These are phyloP conservation scores for Antitrichia curtipendula DNA, from an alignment of 225 moss, liverwort and hornwort genomes.

Conservation along the genomic window DNA sequence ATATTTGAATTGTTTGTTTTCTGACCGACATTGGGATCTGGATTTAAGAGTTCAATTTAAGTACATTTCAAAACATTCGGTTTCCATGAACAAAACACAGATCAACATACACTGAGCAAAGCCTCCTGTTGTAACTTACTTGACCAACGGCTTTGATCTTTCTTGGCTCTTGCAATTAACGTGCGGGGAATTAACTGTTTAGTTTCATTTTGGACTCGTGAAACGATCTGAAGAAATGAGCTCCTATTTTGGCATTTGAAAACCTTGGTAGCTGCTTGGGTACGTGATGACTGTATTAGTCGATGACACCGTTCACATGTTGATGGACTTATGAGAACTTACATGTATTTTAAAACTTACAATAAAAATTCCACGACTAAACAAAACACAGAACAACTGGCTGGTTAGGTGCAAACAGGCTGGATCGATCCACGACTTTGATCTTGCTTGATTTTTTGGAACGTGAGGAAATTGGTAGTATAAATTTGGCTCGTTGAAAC, in stretches of 20 bases:
- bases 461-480: neutral
- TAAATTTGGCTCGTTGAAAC: neutral
- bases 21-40: neutral
- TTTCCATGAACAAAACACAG: neutral
- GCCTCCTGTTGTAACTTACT: neutral
- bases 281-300: neutral
- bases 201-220: neutral
- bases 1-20: neutral
- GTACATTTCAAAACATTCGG: too few species aligned
- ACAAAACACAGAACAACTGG: neutral
- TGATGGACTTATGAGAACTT: neutral
- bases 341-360: neutral
- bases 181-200: too few species aligned
- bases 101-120: neutral
- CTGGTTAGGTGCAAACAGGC: too few species aligned
- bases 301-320: neutral
- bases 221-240: neutral
- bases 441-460: neutral
- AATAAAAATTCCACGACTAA: neutral
- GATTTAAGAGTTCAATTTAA: neutral
- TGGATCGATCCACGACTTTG: neutral
- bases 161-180: neutral
- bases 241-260: neutral
- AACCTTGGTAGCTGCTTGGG: neutral
- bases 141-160: neutral